These are phyloP conservation scores for Wickerhamiella alocasiicola DNA, from an alignment of 805 yeast species.

Conservation along the genomic window DNA sequence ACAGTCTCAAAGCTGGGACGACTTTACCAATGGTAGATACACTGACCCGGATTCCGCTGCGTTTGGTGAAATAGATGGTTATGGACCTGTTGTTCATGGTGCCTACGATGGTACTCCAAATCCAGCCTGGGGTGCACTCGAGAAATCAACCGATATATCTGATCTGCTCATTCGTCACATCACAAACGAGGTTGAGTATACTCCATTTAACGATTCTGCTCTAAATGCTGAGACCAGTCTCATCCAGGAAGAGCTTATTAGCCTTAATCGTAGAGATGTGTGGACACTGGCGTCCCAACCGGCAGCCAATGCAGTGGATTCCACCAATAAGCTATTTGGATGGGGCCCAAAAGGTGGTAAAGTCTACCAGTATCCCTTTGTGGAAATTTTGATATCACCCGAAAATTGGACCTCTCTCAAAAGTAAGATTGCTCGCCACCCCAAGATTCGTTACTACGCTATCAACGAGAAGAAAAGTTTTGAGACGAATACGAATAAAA, in stretches of 20 bases:
- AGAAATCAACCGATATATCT: conserved; percentile 44
- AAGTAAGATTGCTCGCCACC: conserved; percentile 22
- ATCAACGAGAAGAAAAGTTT: conserved; percentile 42
- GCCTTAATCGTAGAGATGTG: conserved; percentile 58
- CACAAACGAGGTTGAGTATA: conserved; percentile 56
- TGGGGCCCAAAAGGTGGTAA: conserved; percentile 94
- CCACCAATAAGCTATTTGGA: conserved; percentile 81
- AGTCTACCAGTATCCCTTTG: conserved; percentile 86
- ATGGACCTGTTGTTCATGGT: conserved; percentile 75
- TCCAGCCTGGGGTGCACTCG: conserved; percentile 73
- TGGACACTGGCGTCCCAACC: conserved; percentile 96
- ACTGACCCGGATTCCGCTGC: conserved; percentile 95
- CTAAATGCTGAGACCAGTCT: conserved; percentile 80
- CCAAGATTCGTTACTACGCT: conserved; percentile 46
- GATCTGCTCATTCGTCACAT: conserved; percentile 59
- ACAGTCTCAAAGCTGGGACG: conserved; percentile 64
- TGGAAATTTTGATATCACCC: conserved; percentile 74
- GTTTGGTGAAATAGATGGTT: conserved; percentile 95
- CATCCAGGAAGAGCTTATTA: conserved; percentile 81
- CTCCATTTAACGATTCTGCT: conserved; percentile 89
- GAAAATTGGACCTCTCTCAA: conserved; percentile 56
- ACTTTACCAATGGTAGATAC: conserved; percentile 88
- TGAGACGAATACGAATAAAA: conserved; percentile 42
- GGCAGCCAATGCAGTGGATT: conserved; percentile 65
- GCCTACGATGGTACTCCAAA: conserved; percentile 54